These are phyloP conservation scores for Rubia tinctorum DNA, from an alignment of 305 asterid species.

Conservation along the genomic window DNA sequence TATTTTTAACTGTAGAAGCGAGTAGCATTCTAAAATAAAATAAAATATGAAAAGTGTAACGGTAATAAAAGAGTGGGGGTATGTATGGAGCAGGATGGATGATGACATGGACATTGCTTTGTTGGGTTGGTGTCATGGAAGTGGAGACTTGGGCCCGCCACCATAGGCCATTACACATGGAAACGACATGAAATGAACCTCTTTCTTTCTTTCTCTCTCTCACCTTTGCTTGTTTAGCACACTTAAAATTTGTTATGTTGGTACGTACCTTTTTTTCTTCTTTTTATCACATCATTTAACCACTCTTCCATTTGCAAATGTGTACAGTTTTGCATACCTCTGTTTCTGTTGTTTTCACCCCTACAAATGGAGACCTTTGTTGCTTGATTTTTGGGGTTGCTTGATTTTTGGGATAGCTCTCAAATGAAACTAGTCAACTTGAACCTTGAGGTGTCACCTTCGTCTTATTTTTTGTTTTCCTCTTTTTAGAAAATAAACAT, in stretches of 20 bases:
- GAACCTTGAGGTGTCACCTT: slow-evolving; percentile 1
- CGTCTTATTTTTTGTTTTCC: neutral
- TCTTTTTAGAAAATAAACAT: too few species aligned
- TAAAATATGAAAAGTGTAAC: too few species aligned
- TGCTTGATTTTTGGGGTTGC: neutral
- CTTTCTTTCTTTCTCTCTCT: neutral
- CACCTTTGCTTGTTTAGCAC: slow-evolving; percentile 44
- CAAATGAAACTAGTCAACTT: slow-evolving; percentile 4
- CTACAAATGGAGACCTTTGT: slow-evolving; percentile 23
- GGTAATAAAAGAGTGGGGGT: neutral
- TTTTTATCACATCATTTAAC: slow-evolving; percentile 19
- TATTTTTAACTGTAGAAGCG: too few species aligned
- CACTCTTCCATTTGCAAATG: neutral
- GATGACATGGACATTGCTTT: slow-evolving; percentile 45
- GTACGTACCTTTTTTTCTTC: neutral
- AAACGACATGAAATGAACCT: slow-evolving; percentile 6
- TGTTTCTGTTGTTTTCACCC: slow-evolving; percentile 35
- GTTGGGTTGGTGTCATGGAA: slow-evolving; percentile 60
- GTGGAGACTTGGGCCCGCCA: slow-evolving; percentile 68
- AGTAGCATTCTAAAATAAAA: too few species aligned
- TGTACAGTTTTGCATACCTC: slow-evolving; percentile 18
- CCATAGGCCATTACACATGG: slow-evolving; percentile 44
- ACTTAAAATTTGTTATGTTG: slow-evolving; percentile 15
- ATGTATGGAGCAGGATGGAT: slow-evolving; percentile 11
- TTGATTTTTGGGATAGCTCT: neutral